These are phyloP conservation scores for Exophiala mesophila DNA, from an alignment of 2,329 filamentous ascomycete species.

Conservation along the genomic window DNA sequence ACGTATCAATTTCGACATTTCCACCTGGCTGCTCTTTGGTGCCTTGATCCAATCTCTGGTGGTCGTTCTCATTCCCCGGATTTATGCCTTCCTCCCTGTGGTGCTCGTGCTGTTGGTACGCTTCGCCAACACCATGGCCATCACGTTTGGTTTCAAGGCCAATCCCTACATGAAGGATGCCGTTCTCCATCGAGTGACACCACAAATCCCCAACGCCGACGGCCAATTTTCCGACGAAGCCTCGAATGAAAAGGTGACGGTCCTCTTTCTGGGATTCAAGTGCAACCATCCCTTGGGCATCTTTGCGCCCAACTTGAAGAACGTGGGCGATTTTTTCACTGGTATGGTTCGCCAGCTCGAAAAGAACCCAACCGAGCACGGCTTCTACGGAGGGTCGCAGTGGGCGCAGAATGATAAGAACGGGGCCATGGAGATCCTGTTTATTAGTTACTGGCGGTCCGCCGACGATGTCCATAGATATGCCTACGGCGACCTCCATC, in stretches of 20 bases:
- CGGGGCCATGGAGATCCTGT: constrained; percentile 34
- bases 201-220: constrained; percentile 35
- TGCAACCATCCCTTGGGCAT: constrained; percentile 39
- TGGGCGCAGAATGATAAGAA: constrained; percentile 32
- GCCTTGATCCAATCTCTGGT: constrained; percentile 36
- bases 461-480: constrained; percentile 42
- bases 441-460: constrained; percentile 40
- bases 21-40: constrained; percentile 40
- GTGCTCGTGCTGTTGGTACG: constrained; percentile 31
- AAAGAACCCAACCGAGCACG: constrained; percentile 25
- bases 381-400: constrained; percentile 32
- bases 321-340: constrained; percentile 31
- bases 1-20: constrained; percentile 36
- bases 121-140: constrained; percentile 32
- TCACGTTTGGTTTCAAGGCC: constrained; percentile 31
- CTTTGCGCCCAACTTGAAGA: constrained; percentile 33
- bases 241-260: constrained; percentile 32
- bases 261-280: constrained; percentile 37
- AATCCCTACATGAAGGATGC: constrained; percentile 37
- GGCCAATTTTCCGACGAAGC: constrained; percentile 28
- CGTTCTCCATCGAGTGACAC: constrained; percentile 33
- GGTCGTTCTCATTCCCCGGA: constrained; percentile 31
- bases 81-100: constrained; percentile 34
- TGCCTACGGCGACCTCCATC: constrained; percentile 39
- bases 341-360: constrained; percentile 31